A percentile compares a stretch with the other conserved stretches of the same genome.
Evolutionary conservation across 495 filamentous ascomycete species (phyloP).

Genomic region (Aspergillus homomorphus): DNA sequence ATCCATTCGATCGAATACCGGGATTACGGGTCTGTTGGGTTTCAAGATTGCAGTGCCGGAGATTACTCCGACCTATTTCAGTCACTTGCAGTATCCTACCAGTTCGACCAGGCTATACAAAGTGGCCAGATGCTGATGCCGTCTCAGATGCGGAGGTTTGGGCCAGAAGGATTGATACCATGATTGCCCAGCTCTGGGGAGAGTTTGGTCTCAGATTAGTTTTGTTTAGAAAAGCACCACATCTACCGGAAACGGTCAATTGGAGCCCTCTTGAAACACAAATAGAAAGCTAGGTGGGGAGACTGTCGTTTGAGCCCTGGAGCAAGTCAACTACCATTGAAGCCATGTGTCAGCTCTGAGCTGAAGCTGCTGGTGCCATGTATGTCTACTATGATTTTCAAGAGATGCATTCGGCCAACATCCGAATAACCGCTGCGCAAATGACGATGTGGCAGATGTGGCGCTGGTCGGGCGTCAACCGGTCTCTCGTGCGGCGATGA

Average conservation of each 20-base stretch:
- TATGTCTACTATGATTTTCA: background rate
- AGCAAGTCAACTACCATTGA: background rate
- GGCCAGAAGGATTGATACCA: background rate
- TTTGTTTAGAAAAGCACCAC: background rate
- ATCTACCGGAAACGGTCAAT: background rate
- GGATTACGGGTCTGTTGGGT: slow-evolving; percentile 7
- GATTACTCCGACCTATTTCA: slow-evolving; percentile 24
- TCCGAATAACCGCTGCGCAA: background rate
- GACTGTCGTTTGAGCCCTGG: background rate
- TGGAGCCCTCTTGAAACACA: background rate
- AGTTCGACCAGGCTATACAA: background rate
- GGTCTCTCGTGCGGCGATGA: slow-evolving; percentile 17
- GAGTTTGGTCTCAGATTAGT: background rate
- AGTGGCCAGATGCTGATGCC: background rate
- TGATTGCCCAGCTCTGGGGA: background rate
- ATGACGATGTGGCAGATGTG: slow-evolving; percentile 16
- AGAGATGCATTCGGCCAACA: background rate
- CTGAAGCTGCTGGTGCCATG: too few relatives aligned
- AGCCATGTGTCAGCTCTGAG: too few relatives aligned
- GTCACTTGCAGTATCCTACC: slow-evolving; percentile 3
- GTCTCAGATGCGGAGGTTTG: background rate
- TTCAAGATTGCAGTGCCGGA: slow-evolving; percentile 26
- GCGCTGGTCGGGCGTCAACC: slow-evolving; percentile 20
- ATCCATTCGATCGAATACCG: background rate
- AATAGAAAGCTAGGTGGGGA: background rate